Percentiles rank a stretch among this genome's conserved stretches.
Evolutionary conservation across 2,329 filamentous ascomycete genomes (phyloP).

Genomic region (Boeremia lycopersici): DNA sequence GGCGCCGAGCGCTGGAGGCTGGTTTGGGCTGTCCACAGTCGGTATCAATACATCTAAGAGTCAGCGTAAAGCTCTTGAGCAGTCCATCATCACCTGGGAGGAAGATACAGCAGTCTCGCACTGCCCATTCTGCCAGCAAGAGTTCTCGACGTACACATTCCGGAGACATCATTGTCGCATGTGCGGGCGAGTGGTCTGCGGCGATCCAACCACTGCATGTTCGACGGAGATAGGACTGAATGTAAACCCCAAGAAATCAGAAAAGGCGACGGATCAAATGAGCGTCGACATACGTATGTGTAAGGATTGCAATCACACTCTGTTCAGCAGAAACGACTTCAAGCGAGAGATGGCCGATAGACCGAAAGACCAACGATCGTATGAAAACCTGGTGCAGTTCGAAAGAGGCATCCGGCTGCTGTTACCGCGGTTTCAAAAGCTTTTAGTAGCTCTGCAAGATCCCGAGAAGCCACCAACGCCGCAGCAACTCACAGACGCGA

Average conservation of each 20-base stretch:
- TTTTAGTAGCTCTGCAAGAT: conserved; percentile 75
- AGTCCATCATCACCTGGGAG: conserved; percentile 93
- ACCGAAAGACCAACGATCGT: conserved; percentile 77
- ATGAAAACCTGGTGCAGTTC: conserved; percentile 83
- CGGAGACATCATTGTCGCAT: conserved; percentile 92
- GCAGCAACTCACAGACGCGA: conserved; percentile 80
- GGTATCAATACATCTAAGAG: conserved; percentile 62
- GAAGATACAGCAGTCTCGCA: conserved; percentile 79
- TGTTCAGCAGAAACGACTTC: conserved; percentile 80
- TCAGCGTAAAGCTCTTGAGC: conserved; percentile 80
- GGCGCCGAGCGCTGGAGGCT: conserved; percentile 52
- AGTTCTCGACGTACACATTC: conserved; percentile 92
- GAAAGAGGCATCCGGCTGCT: conserved; percentile 83
- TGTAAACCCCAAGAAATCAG: conserved; percentile 57
- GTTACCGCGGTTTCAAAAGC: conserved; percentile 81
- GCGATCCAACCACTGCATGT: conserved; percentile 81
- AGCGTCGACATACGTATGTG: conserved; percentile 89
- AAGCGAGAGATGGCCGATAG: conserved; percentile 69
- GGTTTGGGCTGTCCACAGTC: conserved; percentile 58
- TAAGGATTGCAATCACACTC: conserved; percentile 77
- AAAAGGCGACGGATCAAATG: conserved; percentile 60
- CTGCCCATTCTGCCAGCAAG: conserved; percentile 95
- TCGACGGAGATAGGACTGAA: conserved; percentile 84
- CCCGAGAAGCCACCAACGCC: conserved; percentile 68
- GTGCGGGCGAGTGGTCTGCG: conserved; percentile 91